These are phyloP conservation scores for Vitis rupestris DNA, from an alignment of 164 flowering plant species.

Conservation along the genomic window DNA sequence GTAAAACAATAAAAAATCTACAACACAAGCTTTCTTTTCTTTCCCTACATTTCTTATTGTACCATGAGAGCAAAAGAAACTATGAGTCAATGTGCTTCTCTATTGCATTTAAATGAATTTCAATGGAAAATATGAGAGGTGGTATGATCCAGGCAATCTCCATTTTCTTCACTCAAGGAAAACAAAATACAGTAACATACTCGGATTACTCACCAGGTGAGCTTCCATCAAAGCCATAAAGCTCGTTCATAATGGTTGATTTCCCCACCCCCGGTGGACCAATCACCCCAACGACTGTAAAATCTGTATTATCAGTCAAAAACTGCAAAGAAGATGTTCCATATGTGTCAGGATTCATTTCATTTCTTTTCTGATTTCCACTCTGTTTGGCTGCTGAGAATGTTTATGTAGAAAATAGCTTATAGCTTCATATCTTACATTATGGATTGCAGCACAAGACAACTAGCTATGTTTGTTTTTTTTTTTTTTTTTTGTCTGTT, in stretches of 20 bases:
- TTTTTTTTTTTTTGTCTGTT: not conserved
- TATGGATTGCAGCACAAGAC: not conserved
- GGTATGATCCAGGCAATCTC: too few species aligned
- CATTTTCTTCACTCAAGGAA: not conserved
- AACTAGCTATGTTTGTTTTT: not conserved
- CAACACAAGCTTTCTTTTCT: too few species aligned
- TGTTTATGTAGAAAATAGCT: not conserved
- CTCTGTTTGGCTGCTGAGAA: not conserved
- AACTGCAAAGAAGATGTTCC: conserved; percentile 42
- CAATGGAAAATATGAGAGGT: too few species aligned
- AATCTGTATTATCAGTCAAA: conserved; percentile 86
- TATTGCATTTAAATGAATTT: too few species aligned
- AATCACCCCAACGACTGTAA: conserved; percentile 84
- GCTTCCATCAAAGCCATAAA: conserved; percentile 76
- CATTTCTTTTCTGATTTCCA: not conserved
- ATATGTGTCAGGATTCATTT: not conserved
- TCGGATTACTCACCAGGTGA: conserved; percentile 54
- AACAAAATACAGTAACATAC: not conserved
- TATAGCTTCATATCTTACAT: too few species aligned
- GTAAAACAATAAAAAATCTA: too few species aligned
- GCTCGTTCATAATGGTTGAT: conserved; percentile 83
- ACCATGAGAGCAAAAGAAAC: too few species aligned
- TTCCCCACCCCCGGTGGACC: conserved; percentile 88
- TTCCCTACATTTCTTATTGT: too few species aligned
- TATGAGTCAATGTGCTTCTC: too few species aligned